Evolutionary conservation across 805 yeast genomes (phyloP).

Genomic region (Starmerella vitae): DNA sequence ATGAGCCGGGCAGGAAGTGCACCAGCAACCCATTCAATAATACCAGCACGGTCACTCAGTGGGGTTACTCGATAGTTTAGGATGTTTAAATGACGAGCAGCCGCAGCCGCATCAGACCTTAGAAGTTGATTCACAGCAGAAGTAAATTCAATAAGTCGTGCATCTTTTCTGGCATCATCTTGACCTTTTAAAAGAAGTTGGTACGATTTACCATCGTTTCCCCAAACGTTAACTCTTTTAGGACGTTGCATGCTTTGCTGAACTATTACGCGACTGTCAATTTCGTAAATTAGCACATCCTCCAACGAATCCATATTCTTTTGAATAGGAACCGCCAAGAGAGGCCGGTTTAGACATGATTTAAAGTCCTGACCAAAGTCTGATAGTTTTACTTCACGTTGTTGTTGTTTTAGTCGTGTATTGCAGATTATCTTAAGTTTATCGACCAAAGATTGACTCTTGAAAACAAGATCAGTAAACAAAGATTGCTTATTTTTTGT

Average conservation of each 20-base stretch:
- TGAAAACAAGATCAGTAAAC: neutral
- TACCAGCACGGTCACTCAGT: slow-evolving; percentile 70
- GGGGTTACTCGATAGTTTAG: slow-evolving; percentile 82
- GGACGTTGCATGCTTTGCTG: slow-evolving; percentile 81
- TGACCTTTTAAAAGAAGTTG: slow-evolving; percentile 67
- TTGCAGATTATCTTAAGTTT: slow-evolving; percentile 8
- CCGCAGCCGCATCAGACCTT: slow-evolving; percentile 52
- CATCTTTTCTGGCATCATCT: slow-evolving; percentile 92
- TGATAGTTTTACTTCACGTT: slow-evolving; percentile 2
- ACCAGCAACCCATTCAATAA: slow-evolving; percentile 78
- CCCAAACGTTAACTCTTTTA: slow-evolving; percentile 56
- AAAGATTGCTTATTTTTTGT: neutral
- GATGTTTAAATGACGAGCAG: slow-evolving; percentile 55
- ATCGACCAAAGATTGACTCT: slow-evolving; percentile 2
- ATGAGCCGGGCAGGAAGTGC: slow-evolving; percentile 60
- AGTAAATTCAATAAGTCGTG: slow-evolving; percentile 84
- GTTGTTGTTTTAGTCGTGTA: slow-evolving; percentile 1
- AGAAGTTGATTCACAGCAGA: slow-evolving; percentile 69
- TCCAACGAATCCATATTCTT: slow-evolving; percentile 16
- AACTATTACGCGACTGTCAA: slow-evolving; percentile 56
- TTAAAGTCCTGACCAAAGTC: slow-evolving; percentile 13
- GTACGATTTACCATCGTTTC: slow-evolving; percentile 64
- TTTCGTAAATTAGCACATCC: slow-evolving; percentile 35
- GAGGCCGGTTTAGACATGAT: slow-evolving; percentile 3
- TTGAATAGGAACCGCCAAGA: slow-evolving; percentile 22